Evolutionary conservation across 2,329 filamentous ascomycete genomes (phyloP).

Genomic region (Cladophialophora exuberans): DNA sequence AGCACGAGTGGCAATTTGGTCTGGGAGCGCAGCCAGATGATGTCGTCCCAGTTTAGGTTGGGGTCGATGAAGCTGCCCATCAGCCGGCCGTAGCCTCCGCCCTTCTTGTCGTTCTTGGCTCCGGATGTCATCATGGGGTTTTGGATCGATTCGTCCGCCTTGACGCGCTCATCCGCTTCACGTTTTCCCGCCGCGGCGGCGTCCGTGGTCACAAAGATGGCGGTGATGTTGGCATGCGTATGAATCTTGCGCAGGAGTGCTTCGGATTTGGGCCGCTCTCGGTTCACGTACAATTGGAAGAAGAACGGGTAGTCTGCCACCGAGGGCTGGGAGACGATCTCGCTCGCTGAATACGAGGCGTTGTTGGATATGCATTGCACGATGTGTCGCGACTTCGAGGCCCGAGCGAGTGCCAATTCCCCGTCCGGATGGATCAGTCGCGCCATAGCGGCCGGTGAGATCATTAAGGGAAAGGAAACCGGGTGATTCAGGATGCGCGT

Average conservation of each 20-base stretch:
- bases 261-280: conserved; percentile 53
- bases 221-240: conserved; percentile 31
- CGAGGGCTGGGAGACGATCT: conserved; percentile 50
- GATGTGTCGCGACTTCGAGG: conserved; percentile 55
- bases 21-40: conserved; percentile 56
- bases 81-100: conserved; percentile 56
- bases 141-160: conserved; percentile 48
- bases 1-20: conserved; percentile 57
- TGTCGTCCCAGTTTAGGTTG: conserved; percentile 57
- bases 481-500: conserved; percentile 60
- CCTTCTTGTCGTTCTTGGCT: conserved; percentile 56
- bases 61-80: conserved; percentile 60
- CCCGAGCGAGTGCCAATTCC: conserved; percentile 62
- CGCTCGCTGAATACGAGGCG: conserved; percentile 61
- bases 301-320: conserved; percentile 51
- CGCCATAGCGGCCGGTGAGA: conserved; percentile 67
- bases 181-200: conserved; percentile 53
- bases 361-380: conserved; percentile 66
- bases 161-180: conserved; percentile 61
- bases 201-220: conserved; percentile 35
- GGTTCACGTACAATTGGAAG: conserved; percentile 61
- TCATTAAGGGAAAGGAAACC: conserved; percentile 63
- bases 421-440: conserved; percentile 66
- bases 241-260: conserved; percentile 47
- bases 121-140: conserved; percentile 35